phyloP scores from a whole-genome alignment of 371 early-diverging fungal species.

The Quaeritorhiza haematococci region DNA sequence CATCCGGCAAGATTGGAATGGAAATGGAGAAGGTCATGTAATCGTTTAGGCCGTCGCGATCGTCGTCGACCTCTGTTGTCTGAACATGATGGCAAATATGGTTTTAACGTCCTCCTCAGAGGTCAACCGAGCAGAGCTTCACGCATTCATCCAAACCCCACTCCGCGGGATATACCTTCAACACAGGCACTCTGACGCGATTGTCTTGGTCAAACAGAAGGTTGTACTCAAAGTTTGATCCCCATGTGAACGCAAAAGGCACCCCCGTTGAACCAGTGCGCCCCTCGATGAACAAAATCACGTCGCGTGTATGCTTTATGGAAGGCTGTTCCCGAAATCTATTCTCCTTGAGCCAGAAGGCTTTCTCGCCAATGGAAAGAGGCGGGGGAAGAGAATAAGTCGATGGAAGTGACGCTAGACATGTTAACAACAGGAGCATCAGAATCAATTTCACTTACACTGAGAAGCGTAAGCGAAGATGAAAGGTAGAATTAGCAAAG shows the following conservation, averaged over 20 bases:
- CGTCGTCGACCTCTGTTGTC: constrained; percentile 23
- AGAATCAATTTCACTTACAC: too few species aligned
- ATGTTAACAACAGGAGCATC: too few species aligned
- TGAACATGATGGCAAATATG: neutral
- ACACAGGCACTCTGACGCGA: constrained; percentile 15
- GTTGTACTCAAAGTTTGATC: constrained; percentile 11
- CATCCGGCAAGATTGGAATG: constrained; percentile 16
- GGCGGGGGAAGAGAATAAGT: neutral
- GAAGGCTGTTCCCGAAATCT: constrained; percentile 26
- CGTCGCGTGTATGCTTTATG: constrained; percentile 16
- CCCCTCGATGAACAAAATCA: constrained; percentile 22
- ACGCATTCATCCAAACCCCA: neutral
- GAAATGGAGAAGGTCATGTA: constrained; percentile 18
- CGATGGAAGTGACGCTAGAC: neutral
- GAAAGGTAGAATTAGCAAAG: constrained; percentile 17
- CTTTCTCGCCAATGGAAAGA: constrained; percentile 9
- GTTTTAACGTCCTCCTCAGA: too few species aligned
- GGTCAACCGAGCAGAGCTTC: too few species aligned
- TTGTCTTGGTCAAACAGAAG: constrained; percentile 9
- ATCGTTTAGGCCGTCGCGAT: constrained; percentile 25
- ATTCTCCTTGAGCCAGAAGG: constrained; percentile 27
- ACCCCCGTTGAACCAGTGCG: neutral
- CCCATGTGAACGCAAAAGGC: constrained; percentile 11
- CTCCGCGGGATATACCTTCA: constrained; percentile 9
- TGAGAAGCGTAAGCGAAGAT: constrained; percentile 22